These are phyloP conservation scores for Candida michaelii DNA, from an alignment of 805 yeast genomes.

Conservation along the genomic window DNA sequence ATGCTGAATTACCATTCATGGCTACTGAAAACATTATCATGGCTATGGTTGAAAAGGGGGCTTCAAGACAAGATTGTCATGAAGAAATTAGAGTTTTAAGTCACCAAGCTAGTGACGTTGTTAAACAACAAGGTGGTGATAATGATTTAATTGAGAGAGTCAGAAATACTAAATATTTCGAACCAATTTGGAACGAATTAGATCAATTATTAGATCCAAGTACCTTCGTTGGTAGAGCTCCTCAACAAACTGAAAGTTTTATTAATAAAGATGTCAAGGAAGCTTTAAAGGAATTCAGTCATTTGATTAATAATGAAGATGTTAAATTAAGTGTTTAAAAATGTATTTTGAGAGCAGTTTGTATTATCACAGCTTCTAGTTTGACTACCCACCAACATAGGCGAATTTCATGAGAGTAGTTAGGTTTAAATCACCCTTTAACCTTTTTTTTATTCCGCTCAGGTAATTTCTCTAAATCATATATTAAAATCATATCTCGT, in stretches of 20 bases:
- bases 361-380: neutral
- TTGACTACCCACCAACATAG: no score
- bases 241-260: conserved; percentile 94
- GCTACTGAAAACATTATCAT: conserved; percentile 98
- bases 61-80: conserved; percentile 96
- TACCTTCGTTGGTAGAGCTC: conserved; percentile 98
- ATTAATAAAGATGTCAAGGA: conserved; percentile 78
- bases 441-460: no score
- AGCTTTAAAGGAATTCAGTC: conserved; percentile 70
- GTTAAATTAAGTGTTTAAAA: conserved; percentile 74
- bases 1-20: conserved; percentile 96
- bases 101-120: conserved; percentile 96
- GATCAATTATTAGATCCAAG: conserved; percentile 82
- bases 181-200: conserved; percentile 85
- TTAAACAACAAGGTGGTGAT: conserved; percentile 97
- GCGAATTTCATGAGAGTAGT: no score
- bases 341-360: neutral
- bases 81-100: conserved; percentile 95
- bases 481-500: conserved; percentile 3
- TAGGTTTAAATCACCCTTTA: no score
- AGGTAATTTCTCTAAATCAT: no score
- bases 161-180: conserved; percentile 72
- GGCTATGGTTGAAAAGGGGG: conserved; percentile 99
- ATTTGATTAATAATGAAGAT: conserved; percentile 59
- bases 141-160: conserved; percentile 93